Conservation (phyloP, 139 green algal genomes). For the Gonium pectorale region DNA sequence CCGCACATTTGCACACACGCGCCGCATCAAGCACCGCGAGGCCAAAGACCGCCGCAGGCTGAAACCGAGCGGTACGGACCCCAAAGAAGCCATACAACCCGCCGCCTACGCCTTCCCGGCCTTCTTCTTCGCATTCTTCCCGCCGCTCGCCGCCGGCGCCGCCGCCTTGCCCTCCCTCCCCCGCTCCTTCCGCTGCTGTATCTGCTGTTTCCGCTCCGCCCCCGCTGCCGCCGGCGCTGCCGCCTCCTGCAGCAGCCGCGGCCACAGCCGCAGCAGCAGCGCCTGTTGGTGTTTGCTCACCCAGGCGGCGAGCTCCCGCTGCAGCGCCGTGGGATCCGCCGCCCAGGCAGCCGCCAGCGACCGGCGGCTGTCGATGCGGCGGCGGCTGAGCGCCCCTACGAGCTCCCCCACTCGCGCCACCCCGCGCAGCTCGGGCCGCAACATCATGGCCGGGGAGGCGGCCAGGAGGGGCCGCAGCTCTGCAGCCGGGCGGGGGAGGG, state of each 20-base stretch:
- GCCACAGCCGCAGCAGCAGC: conserved; percentile 68
- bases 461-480: conserved; percentile 50
- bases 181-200: neutral
- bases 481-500: too few relatives aligned
- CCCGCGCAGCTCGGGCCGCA: conserved; percentile 65
- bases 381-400: conserved; percentile 58
- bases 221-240: neutral
- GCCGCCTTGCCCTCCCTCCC: neutral
- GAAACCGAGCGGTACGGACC: too few relatives aligned
- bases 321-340: conserved; percentile 57
- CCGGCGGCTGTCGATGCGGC: conserved; percentile 54
- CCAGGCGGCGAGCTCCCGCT: conserved; percentile 72
- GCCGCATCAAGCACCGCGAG: too few relatives aligned
- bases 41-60: too few relatives aligned
- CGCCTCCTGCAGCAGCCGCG: conserved; percentile 35
- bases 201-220: neutral
- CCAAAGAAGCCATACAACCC: too few relatives aligned
- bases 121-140: neutral
- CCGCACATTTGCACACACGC: too few relatives aligned
- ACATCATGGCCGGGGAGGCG: conserved; percentile 58
- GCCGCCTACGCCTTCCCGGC: too few relatives aligned
- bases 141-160: neutral
- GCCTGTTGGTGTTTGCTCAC: conserved; percentile 54
- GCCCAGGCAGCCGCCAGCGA: conserved; percentile 64
- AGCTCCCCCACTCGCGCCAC: conserved; percentile 74